Percentiles rank a stretch among this genome's conserved stretches.
Evolutionary conservation across 2,329 filamentous ascomycete species (phyloP).

Genomic region (Neonectria neomacrospora): DNA sequence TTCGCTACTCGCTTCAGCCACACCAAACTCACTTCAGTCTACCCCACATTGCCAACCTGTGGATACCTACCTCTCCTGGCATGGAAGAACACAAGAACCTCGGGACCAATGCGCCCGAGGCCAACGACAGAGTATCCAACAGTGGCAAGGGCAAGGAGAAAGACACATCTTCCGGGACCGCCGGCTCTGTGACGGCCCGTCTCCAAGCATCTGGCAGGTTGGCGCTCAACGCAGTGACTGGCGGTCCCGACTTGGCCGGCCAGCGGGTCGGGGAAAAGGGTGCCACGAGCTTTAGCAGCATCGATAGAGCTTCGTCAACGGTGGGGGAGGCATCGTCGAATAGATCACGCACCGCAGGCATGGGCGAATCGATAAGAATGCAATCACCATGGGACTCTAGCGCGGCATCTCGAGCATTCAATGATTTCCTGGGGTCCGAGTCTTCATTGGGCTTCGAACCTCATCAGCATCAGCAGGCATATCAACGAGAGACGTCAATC

Average conservation of each 20-base stretch:
- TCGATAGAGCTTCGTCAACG: slow-evolving; percentile 27
- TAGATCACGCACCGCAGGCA: slow-evolving; percentile 28
- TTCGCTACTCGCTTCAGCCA: slow-evolving; percentile 1
- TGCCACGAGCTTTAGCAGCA: slow-evolving; percentile 27
- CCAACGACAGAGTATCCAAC: slow-evolving; percentile 4
- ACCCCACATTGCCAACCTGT: slow-evolving; percentile 8
- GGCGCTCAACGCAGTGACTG: slow-evolving; percentile 41
- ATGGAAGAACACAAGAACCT: slow-evolving; percentile 31
- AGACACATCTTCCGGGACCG: slow-evolving; percentile 29
- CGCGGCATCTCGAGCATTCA: slow-evolving; percentile 46
- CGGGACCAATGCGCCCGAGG: slow-evolving; percentile 6
- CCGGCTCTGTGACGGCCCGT: slow-evolving; percentile 36
- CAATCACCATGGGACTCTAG: slow-evolving; percentile 40
- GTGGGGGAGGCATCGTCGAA: slow-evolving; percentile 39
- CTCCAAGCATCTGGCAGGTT: slow-evolving; percentile 45
- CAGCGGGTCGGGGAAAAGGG: slow-evolving; percentile 37
- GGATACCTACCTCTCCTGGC: neutral
- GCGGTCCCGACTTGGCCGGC: slow-evolving; percentile 31
- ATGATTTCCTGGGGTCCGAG: slow-evolving; percentile 39
- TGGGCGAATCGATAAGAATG: slow-evolving; percentile 31
- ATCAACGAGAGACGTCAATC: slow-evolving; percentile 11
- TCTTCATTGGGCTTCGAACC: slow-evolving; percentile 26
- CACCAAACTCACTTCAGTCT: slow-evolving; percentile 4
- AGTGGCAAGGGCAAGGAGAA: slow-evolving; percentile 36
- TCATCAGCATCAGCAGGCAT: neutral